Evolutionary conservation across 176 grass and related monocot species (phyloP), one percentile per base, ranked within the genome.

Genomic region (Avena insularis): DNA sequence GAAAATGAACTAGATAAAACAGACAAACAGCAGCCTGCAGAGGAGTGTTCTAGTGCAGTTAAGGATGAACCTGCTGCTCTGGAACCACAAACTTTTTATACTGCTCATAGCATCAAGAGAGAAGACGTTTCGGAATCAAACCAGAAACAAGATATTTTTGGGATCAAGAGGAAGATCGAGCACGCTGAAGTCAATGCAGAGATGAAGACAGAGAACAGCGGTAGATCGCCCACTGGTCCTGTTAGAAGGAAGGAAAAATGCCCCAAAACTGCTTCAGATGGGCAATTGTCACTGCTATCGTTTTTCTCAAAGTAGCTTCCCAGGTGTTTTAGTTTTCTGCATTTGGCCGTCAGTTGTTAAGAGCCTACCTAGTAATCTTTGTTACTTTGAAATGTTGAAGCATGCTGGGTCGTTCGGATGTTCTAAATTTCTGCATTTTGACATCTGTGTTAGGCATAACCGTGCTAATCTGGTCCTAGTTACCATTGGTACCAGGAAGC

Each of bases 221-320:
- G 33, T 57, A 40, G 50, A 2, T 81, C n/a, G 36, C 27, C 29
- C 25, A 38, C 49, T 25, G 46, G 3, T 23, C 63, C 68, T 48
- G 50, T 53, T 82, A 98, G 87, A 82, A 89, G 88, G 83, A 93
- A 91, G 77, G 78, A 51, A 80, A 90, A 85, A 21, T 77, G 13
- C 9, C 27, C 72, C 31, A 93, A 95, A 79, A 54, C 77, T 64
- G 56, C 55, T 54, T 81, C 76, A 31, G 88, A 91, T 61, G 84
- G 88, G 45, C 96, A 98, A 86, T 23, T 83, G 27, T 98, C 96
- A 13, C 82, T 98, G 81, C 79, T 95, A 82, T 91, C 91, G 1
- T 98, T 91, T 91, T 95, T 95, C 89, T 79, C 81, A 5, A 98
- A 91, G 51, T 89, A 94, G 82, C 14, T 82, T 43, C n/a, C 51